Evolutionary conservation across 352 stramenopile genomes (phyloP), one percentile per base, ranked within the genome.

Genomic region (Peronospora farinosa): DNA sequence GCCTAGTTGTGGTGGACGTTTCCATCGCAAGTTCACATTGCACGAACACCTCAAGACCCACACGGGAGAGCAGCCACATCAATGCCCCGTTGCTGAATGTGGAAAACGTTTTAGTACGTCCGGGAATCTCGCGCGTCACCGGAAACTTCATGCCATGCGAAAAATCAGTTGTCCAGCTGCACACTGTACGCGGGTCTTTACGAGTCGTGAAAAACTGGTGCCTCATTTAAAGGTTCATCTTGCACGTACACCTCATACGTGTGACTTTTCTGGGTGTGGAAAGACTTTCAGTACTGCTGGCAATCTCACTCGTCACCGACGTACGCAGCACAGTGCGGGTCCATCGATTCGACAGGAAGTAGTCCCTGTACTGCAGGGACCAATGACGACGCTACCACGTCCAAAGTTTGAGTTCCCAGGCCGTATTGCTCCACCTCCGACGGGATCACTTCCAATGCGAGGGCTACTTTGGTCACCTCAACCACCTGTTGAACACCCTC

Each of bases 1-100:
- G 17, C 50, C 55, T 5, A 63, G 57, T 32, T 86, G 74, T 40
- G 65, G 54, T n/a, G 65, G 70, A 6, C 69, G 73, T 31, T 87
- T 87, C 68, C 74, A 85, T 53, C 76, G 76, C 60, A 85, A 82
- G 53, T 87, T 85, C 52, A 88, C 77, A 23, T 69, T 88, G 25
- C 82, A 75, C 25, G 77, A 88, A 36, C 79, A 91, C 49, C 69
- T 86, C 47, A 88, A 88, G 65, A 91, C 78, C n/a, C 79, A 91
- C 66, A 88, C 79, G 45, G 79, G 79, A 27, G 79, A 91, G 60
- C 77, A 87, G 44, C 78, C 80, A 5, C 78, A 88, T 48, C 57
- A 70, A 32, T 90, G 78, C 40, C 70, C 76, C 13, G 68, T 83
- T 16, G 51, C 54, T 13, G 58, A 72, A 7, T 85, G 74, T 51